Base-by-base conservation (phyloP, 2,329 filamentous ascomycete species). In the Arachnopeziza araneosa region DNA sequence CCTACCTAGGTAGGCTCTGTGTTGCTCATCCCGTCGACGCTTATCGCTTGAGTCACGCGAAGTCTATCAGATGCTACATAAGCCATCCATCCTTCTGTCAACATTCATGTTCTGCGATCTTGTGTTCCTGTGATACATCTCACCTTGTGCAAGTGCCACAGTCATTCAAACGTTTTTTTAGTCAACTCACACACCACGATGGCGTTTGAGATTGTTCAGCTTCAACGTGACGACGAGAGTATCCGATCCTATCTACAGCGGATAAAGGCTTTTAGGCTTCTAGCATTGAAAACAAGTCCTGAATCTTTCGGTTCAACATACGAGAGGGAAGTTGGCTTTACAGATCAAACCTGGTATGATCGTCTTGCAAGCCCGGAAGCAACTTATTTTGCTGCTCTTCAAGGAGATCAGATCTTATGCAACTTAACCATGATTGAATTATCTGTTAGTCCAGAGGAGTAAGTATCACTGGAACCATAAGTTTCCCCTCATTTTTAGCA, bases 281-380 rank as follows among this genome's bases (percentile, higher is more conserved):
- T 67, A 12, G 59, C 66, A 1, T 60, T 70, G 19, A 63, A 67
- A 53, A 60, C 62, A 1, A 61, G 64, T n/a, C 70, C 70, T 4
- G 62, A 68, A 71, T 70, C 72, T 22, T 77, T 77, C 61, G 71
- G 72, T 3, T 77, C 76, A 22, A 77, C 69, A 2, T 73, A 75
- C 58, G 70, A 66, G 26, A 68, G 73, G 57, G 75, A 77, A 61
- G 52, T 66, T 24, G 71, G 59, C 10, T 75, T 76, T 58, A 66
- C 65, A 36, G 71, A 76, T 32, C 66, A 72, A 52, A 63, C 69
- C 53, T 77, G 75, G 75, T 70, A 71, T 53, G 60, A 63, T 57
- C 73, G 75, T 57, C 68, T 77, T 55, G 66, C 66, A 56, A 75
- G 74, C 61, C 74, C 74, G 24, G 52, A 68, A 2, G 71, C 71